Percentiles rank a stretch among this genome's conserved stretches.
Conservation (phyloP, 78 protist genomes). For the Pelomyxa schiedti region DNA sequence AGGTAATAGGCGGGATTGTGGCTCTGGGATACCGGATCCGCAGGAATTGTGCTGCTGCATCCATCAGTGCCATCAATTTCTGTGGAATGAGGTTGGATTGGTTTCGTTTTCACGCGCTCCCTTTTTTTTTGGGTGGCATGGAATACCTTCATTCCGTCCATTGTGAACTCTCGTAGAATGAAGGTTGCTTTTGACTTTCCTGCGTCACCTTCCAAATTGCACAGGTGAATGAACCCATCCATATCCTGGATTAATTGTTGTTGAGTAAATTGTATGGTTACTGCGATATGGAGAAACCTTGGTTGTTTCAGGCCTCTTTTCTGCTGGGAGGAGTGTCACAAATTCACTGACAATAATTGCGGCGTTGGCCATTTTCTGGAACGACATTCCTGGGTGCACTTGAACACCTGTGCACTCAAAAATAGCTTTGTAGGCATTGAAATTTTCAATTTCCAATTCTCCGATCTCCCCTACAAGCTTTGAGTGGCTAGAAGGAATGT, state of each 20-base stretch:
- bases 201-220: background rate
- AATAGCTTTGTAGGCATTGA: constrained; percentile 10
- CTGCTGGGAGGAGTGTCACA: background rate
- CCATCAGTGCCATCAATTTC: background rate
- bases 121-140: no score
- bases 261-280: no score
- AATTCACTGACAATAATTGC: constrained; percentile 1
- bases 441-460: constrained; percentile 13
- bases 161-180: constrained; percentile 7
- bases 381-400: constrained; percentile 20
- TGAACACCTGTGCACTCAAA: constrained; percentile 1
- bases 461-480: no score
- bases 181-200: constrained; percentile 1
- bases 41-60: background rate
- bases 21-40: constrained; percentile 7
- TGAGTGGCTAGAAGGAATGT: no score
- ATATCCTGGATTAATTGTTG: no score
- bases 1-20: background rate
- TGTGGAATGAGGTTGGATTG: no score
- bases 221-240: constrained; percentile 14
- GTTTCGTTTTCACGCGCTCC: no score
- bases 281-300: no score
- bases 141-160: constrained; percentile 1
- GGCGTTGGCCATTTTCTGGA: constrained; percentile 10
- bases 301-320: constrained; percentile 20